phyloP scores from a whole-genome alignment of 495 filamentous ascomycete genomes.

The Aspergillus homomorphus region DNA sequence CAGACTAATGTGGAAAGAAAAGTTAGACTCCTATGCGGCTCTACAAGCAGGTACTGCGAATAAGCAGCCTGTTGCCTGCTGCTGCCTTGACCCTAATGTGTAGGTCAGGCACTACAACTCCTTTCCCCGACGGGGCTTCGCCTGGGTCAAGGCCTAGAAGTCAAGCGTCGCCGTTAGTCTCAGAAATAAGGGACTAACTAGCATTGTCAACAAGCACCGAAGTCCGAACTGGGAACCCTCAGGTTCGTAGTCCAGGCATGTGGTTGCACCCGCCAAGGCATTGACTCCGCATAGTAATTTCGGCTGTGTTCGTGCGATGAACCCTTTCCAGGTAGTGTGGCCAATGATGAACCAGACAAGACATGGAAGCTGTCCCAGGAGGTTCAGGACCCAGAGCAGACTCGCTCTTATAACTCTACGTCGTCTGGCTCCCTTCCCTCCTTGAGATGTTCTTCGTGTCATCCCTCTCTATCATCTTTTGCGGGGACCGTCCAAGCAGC shows the following conservation, averaged over 20 bases:
- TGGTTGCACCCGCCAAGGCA: constrained; percentile 1
- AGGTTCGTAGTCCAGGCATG: not conserved
- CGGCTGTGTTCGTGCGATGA: constrained; percentile 7
- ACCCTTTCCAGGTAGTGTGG: not conserved
- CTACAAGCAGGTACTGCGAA: not conserved
- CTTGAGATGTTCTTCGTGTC: constrained; percentile 4
- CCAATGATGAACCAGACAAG: not conserved
- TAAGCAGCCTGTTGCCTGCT: constrained; percentile 2
- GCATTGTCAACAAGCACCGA: not conserved
- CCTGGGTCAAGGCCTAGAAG: not conserved
- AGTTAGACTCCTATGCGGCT: constrained; percentile 5
- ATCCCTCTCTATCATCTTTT: constrained; percentile 11
- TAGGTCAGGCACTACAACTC: not conserved
- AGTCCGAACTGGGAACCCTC: not conserved
- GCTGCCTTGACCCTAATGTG: constrained; percentile 2
- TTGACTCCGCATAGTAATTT: constrained; percentile 1
- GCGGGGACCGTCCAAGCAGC: constrained; percentile 32
- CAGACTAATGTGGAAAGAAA: not conserved
- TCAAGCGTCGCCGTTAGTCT: constrained; percentile 2
- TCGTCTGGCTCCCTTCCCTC: constrained; percentile 3
- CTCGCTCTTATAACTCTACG: not conserved
- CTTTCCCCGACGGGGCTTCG: constrained; percentile 5
- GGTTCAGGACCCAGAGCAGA: not conserved
- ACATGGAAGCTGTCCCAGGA: not conserved
- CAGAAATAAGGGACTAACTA: not conserved